These are phyloP conservation scores for Pseudogymnoascus sp. DNA, from an alignment of 2,329 filamentous ascomycete species.

Conservation along the genomic window DNA sequence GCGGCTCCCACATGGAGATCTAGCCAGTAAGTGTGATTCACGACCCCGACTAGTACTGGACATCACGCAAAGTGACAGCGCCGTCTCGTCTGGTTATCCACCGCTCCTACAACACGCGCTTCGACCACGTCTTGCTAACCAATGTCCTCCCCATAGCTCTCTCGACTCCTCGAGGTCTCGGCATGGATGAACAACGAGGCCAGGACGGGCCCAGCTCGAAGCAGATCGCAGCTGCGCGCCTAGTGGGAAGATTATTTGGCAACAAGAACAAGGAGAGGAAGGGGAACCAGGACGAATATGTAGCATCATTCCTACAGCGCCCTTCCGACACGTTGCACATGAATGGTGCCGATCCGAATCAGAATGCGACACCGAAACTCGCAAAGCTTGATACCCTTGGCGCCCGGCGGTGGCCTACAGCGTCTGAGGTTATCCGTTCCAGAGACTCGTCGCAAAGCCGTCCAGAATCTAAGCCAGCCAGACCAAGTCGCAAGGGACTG, in stretches of 20 bases:
- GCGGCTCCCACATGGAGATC: constrained; percentile 2
- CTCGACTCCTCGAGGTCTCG: neutral
- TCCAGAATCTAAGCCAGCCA: constrained; percentile 25
- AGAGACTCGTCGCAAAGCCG: constrained; percentile 13
- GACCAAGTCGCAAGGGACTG: constrained; percentile 55
- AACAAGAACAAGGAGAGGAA: constrained; percentile 31
- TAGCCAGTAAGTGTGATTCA: neutral
- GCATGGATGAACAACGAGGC: neutral
- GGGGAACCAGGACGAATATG: constrained; percentile 35
- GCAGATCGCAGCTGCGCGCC: constrained; percentile 29
- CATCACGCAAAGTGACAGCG: neutral
- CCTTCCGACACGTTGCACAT: constrained; percentile 47
- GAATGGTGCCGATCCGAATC: constrained; percentile 39
- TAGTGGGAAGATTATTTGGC: constrained; percentile 50
- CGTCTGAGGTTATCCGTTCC: constrained; percentile 31
- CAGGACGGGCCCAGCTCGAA: constrained; percentile 15
- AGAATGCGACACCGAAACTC: constrained; percentile 16
- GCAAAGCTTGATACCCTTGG: constrained; percentile 38
- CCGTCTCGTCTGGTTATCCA: neutral
- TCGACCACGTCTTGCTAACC: neutral
- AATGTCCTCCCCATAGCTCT: neutral
- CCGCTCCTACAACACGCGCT: neutral
- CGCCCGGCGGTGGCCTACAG: constrained; percentile 43
- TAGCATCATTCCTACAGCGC: constrained; percentile 53
- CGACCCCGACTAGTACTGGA: neutral